phyloP scores from a whole-genome alignment of 208 protist species.

The Wallacemonas sp. region DNA sequence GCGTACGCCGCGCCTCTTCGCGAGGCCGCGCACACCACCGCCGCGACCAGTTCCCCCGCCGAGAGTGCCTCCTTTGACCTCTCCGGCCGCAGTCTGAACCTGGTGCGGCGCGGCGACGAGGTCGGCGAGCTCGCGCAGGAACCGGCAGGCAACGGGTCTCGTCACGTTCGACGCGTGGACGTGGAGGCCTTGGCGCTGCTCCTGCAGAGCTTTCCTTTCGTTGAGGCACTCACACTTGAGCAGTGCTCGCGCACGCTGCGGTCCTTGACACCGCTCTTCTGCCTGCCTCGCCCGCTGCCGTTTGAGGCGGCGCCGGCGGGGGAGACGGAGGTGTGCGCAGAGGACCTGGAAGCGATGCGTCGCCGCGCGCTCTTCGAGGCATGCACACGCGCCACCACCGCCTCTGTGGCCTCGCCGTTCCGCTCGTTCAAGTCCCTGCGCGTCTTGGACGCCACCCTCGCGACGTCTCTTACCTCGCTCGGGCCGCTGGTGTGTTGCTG shows the following conservation, averaged over 20 bases:
- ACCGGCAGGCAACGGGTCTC: too few species aligned
- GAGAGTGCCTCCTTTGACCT: too few species aligned
- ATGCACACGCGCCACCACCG: neutral
- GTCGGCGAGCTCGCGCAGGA: too few species aligned
- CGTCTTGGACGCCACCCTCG: neutral
- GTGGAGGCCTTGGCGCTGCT: neutral
- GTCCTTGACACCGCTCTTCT: neutral
- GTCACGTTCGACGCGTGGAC: neutral
- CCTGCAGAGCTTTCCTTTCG: neutral
- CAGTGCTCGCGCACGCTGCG: neutral
- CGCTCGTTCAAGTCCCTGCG: neutral
- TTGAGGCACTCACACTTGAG: neutral
- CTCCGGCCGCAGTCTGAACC: too few species aligned
- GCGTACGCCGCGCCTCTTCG: too few species aligned
- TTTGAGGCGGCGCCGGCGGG: neutral
- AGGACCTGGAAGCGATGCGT: neutral
- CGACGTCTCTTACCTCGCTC: neutral
- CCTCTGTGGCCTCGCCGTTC: neutral
- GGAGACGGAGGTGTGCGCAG: neutral
- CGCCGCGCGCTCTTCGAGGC: constrained; percentile 1
- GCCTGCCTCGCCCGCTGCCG: constrained; percentile 1
- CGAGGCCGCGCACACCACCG: too few species aligned
- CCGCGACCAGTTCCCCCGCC: too few species aligned
- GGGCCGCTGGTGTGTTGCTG: neutral
- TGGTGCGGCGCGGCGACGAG: too few species aligned